A percentile compares a stretch with the other conserved stretches of the same genome.
phyloP scores from a whole-genome alignment of 2,329 filamentous ascomycete species.

The Fusarium multiceps region DNA sequence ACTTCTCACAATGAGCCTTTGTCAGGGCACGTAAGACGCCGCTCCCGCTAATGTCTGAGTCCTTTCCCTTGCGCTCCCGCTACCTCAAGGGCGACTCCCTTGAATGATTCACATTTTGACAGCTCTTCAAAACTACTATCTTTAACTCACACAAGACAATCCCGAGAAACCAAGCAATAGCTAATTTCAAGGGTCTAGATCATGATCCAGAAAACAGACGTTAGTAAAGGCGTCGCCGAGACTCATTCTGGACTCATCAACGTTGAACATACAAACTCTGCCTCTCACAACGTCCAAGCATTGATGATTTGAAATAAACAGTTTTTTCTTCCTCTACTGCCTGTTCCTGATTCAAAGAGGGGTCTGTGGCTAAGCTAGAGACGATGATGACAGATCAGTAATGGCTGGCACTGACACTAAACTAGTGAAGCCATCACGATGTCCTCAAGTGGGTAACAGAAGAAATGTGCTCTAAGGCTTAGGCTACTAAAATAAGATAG shows the following conservation, averaged over 20 bases:
- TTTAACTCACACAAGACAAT: background rate
- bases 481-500: too few relatives aligned
- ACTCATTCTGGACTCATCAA: conserved; percentile 18
- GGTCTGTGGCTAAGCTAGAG: background rate
- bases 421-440: conserved; percentile 31
- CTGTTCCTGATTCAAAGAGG: background rate
- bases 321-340: background rate
- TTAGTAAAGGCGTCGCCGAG: conserved; percentile 22
- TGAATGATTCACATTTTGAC: conserved; percentile 8
- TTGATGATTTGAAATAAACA: conserved; percentile 29
- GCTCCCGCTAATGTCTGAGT: conserved; percentile 26
- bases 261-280: background rate
- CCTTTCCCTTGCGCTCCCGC: conserved; percentile 19
- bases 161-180: background rate
- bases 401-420: background rate
- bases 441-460: background rate
- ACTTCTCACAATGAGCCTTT: conserved; percentile 1
- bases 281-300: conserved; percentile 8
- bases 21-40: conserved; percentile 3
- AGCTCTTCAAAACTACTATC: background rate
- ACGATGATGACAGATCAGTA: background rate
- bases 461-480: too few relatives aligned
- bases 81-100: conserved; percentile 5
- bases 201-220: conserved; percentile 9
- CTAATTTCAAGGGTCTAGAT: conserved; percentile 8